Evolutionary conservation across 192 early-diverging fungal genomes (phyloP).

Genomic region (Linnemannia elongata): DNA sequence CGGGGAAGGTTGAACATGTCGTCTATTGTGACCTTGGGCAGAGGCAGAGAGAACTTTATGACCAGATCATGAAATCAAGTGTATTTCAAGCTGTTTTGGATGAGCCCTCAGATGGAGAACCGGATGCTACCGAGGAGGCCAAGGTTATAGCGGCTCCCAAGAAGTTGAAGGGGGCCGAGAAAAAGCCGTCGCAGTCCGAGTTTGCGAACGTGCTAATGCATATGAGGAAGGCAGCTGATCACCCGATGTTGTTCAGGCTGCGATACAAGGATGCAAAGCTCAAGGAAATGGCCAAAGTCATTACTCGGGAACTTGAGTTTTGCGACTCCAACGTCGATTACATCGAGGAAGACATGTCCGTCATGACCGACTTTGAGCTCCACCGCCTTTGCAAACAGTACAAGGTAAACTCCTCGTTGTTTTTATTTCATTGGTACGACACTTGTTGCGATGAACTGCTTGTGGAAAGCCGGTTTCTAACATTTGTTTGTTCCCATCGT

Average conservation of each 20-base stretch:
- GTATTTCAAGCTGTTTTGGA: constrained; percentile 20
- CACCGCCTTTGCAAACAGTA: constrained; percentile 75
- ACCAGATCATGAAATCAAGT: constrained; percentile 57
- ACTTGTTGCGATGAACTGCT: neutral
- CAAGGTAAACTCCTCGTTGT: constrained; percentile 51
- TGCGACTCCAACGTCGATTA: constrained; percentile 80
- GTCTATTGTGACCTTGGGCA: constrained; percentile 65
- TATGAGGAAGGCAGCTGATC: constrained; percentile 87
- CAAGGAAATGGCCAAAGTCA: constrained; percentile 74
- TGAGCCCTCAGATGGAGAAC: neutral
- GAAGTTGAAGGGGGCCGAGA: constrained; percentile 14
- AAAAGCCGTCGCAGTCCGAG: constrained; percentile 12
- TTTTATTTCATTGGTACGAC: neutral
- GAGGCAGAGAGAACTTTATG: constrained; percentile 68
- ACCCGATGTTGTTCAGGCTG: constrained; percentile 83
- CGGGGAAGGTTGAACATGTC: constrained; percentile 69
- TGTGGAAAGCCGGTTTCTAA: neutral
- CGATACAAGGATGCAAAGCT: constrained; percentile 71
- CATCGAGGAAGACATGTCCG: constrained; percentile 88
- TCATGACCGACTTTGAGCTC: constrained; percentile 91
- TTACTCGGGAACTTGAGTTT: constrained; percentile 80
- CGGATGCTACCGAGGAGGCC: constrained; percentile 21
- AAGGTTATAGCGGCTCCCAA: constrained; percentile 29
- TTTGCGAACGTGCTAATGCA: constrained; percentile 81
- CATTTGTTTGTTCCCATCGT: neutral